Evolutionary conservation across 768 basidiomycete species (phyloP).

Genomic region (Hebeloma cylindrosporum): DNA sequence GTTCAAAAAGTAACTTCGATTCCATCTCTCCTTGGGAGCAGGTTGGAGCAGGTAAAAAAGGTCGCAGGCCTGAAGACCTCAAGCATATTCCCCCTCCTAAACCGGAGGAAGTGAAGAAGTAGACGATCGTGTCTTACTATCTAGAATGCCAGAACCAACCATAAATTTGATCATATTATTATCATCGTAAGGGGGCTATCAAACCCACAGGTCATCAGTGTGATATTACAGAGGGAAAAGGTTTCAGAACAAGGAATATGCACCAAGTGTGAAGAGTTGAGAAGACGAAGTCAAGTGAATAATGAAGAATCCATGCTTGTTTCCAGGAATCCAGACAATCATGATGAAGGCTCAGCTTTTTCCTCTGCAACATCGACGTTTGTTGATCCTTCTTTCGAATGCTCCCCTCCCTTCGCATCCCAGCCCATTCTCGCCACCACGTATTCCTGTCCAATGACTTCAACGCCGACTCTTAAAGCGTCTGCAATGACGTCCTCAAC

Average conservation of each 20-base stretch:
- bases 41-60: conserved; percentile 61
- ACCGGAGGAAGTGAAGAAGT: conserved; percentile 81
- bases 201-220: conserved; percentile 6
- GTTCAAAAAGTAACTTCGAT: conserved; percentile 88
- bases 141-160: conserved; percentile 6
- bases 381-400: conserved; percentile 16
- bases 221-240: conserved; percentile 9
- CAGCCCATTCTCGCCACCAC: conserved; percentile 86
- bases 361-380: conserved; percentile 25
- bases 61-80: conserved; percentile 63
- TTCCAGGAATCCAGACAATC: neutral
- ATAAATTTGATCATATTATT: conserved; percentile 9
- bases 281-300: neutral
- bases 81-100: conserved; percentile 77
- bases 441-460: conserved; percentile 92
- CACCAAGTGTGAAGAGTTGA: neutral
- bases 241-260: conserved; percentile 1
- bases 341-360: conserved; percentile 28
- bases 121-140: conserved; percentile 28
- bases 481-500: conserved; percentile 95
- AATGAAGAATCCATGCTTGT: neutral
- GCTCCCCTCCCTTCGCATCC: conserved; percentile 39
- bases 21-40: conserved; percentile 95
- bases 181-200: conserved; percentile 9
- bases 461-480: conserved; percentile 77